Evolutionary conservation across 1,284 basidiomycete genomes (phyloP), one percentile per base, ranked within the genome.

Genomic region (Athelia sp.): DNA sequence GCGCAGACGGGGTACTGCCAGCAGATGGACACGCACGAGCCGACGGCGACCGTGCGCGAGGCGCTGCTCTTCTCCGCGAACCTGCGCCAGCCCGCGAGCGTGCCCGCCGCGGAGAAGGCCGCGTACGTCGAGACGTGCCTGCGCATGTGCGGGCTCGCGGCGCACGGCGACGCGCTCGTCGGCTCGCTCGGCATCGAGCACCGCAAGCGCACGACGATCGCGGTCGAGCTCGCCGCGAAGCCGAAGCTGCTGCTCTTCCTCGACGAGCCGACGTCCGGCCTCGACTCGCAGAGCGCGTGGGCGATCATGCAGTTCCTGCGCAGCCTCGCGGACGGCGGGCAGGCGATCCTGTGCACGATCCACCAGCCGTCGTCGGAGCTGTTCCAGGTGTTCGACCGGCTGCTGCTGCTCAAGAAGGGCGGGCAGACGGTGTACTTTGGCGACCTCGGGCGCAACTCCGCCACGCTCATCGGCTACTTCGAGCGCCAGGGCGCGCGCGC

Each of bases 281-380:
- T 95, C n/a, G 92, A 95, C 62, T 90, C 89, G 1, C 91, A 95
- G 64, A 86, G 83, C 35, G 91, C 93, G 0, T 94, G 87, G 87
- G 85, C 84, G 40, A 90, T 95, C 57, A 74, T 92, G 46, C 72
- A 78, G 3, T 87, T 94, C 66, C 71, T 95, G 29, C 76, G 84
- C 19, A 82, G 81, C 52, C 76, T 95, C 18, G 88, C 92, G 18
- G 79, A 88, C 50, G 81, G 81, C 49, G 93, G 93, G 57, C 76
- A 79, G 50, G 83, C 84, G 2, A 87, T 88, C 53, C 69, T 90
- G 34, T 86, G 83, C 78, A 86, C 82, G 73, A 91, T 76, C 1
- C 87, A 81, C 59, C 79, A 91, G 71, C 92, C 92, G 19, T 85
- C 82, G 1, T 79, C 80, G 2, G 84, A 86, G 61, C 66, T 87